Conservation (phyloP, 2,329 filamentous ascomycete species). For the Fusarium poae region DNA sequence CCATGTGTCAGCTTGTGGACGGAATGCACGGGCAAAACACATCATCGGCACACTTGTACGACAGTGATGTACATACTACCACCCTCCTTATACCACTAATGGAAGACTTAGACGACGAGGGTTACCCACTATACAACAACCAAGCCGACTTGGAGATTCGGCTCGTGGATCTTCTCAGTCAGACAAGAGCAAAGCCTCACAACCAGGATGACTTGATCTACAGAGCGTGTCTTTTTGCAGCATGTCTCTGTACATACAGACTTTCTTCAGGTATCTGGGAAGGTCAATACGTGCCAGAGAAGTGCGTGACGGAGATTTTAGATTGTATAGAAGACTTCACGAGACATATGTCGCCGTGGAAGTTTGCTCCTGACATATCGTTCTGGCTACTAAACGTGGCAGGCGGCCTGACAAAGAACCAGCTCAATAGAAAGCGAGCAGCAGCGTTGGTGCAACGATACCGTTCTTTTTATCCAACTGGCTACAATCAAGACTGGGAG, state of each 20-base stretch:
- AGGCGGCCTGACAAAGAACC: conserved; percentile 2
- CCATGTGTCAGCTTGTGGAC: neutral
- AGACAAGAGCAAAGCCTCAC: neutral
- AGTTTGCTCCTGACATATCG: neutral
- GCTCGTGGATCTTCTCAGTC: conserved; percentile 14
- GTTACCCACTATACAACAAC: conserved; percentile 5
- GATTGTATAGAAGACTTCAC: neutral
- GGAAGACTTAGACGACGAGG: conserved; percentile 15
- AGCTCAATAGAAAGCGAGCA: fast-evolving
- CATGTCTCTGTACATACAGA: conserved; percentile 25
- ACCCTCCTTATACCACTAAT: neutral
- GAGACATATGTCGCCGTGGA: conserved; percentile 17
- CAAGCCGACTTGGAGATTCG: conserved; percentile 14
- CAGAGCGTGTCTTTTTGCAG: conserved; percentile 13
- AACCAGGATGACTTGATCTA: neutral
- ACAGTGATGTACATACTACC: fast-evolving
- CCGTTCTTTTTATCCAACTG: neutral
- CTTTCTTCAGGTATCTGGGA: conserved; percentile 8
- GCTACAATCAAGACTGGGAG: neutral
- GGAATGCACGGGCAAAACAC: neutral
- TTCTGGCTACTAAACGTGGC: conserved; percentile 4
- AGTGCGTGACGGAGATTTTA: neutral
- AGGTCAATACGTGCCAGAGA: neutral
- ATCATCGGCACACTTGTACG: fast-evolving
- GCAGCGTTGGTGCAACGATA: neutral